Conservation (phyloP, 2,329 filamentous ascomycete species). For the Xylaria sp. region DNA sequence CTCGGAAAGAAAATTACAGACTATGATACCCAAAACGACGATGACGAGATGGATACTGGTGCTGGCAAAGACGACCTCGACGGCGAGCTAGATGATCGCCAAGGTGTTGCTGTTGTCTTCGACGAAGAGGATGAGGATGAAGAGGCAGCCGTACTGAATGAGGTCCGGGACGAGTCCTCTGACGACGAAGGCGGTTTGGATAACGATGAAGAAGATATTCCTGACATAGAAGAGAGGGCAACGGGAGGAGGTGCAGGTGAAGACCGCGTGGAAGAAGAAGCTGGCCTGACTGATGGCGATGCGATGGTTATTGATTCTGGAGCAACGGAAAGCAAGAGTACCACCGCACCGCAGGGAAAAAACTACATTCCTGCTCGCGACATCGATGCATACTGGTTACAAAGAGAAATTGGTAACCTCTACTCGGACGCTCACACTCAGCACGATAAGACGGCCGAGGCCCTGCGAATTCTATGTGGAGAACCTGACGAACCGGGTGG, state of each 20-base stretch:
- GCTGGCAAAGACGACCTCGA: conserved; percentile 70
- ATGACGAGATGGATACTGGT: conserved; percentile 83
- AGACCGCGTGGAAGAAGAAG: conserved; percentile 61
- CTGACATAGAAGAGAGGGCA: conserved; percentile 63
- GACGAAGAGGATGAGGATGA: conserved; percentile 91
- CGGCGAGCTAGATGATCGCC: conserved; percentile 88
- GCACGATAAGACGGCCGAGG: conserved; percentile 89
- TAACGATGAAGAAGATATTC: conserved; percentile 66
- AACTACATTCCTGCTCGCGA: conserved; percentile 81
- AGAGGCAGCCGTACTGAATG: conserved; percentile 78
- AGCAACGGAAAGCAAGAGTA: conserved; percentile 57
- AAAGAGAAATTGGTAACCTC: conserved; percentile 86
- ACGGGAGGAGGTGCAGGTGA: conserved; percentile 60
- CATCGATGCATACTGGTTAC: conserved; percentile 97
- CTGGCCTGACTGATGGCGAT: conserved; percentile 67
- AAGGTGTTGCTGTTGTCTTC: conserved; percentile 97
- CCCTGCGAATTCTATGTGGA: conserved; percentile 83
- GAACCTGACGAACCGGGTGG: conserved; percentile 75
- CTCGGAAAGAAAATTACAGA: conserved; percentile 99
- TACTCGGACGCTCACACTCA: conserved; percentile 94
- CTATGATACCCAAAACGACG: conserved; percentile 95
- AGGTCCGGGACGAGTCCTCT: conserved; percentile 88
- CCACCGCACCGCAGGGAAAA: conserved; percentile 62
- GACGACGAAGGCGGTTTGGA: conserved; percentile 79
- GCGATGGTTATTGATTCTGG: conserved; percentile 86